Evolutionary conservation across 2,329 filamentous ascomycete species (phyloP).

Genomic region (Paracoccidioides brasiliensis): DNA sequence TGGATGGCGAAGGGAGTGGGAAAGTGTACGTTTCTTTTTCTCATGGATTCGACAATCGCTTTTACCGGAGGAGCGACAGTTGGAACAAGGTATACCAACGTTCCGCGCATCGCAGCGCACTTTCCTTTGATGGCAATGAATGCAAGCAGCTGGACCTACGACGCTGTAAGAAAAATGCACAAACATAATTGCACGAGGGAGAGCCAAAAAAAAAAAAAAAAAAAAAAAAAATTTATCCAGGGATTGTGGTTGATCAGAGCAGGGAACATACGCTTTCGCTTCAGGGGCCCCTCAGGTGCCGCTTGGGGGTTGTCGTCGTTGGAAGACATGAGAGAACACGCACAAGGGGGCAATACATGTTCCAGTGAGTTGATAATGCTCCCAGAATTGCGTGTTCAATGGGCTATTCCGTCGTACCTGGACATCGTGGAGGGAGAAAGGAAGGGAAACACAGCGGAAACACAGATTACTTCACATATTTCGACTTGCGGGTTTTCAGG

Average conservation of each 20-base stretch:
- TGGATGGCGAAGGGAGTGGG: conserved; percentile 29
- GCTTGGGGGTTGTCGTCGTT: conserved; percentile 7
- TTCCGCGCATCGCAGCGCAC: conserved; percentile 39
- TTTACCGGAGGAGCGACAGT: conserved; percentile 33
- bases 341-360: conserved; percentile 3
- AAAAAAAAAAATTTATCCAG: too few relatives aligned
- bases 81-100: conserved; percentile 37
- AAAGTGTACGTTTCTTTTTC: conserved; percentile 36
- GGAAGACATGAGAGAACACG: conserved; percentile 7
- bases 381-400: background rate
- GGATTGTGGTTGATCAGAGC: too few relatives aligned
- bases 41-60: conserved; percentile 37
- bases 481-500: too few relatives aligned
- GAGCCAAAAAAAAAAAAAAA: background rate
- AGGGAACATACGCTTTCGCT: conserved; percentile 9
- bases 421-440: background rate
- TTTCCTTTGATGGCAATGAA: conserved; percentile 39
- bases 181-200: background rate
- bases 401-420: background rate
- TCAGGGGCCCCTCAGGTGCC: conserved; percentile 8
- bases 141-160: conserved; percentile 33
- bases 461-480: background rate
- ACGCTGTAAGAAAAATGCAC: background rate
- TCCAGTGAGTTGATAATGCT: background rate
- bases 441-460: background rate